A percentile compares a stretch with the other conserved stretches of the same genome.
Conservation (phyloP, 106 monocot species). For the Dactylorhiza incarnata region DNA sequence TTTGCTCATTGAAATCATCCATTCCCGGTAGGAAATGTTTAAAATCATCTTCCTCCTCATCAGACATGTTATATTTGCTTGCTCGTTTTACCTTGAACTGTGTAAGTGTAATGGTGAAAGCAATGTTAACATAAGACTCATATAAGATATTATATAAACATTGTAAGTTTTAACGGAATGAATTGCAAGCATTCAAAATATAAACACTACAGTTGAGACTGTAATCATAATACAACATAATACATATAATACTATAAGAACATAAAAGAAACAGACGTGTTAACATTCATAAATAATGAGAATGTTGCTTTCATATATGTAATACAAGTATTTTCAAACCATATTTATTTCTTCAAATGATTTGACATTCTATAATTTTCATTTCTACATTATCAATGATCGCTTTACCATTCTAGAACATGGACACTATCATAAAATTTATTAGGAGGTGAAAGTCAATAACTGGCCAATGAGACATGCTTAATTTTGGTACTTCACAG, state of each 20-base stretch:
- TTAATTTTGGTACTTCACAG: background rate
- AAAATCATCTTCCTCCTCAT: conserved; percentile 56
- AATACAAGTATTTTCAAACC: background rate
- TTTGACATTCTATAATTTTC: background rate
- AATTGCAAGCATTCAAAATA: background rate
- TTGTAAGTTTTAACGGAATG: background rate
- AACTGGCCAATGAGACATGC: background rate
- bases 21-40: conserved; percentile 16
- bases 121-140: background rate
- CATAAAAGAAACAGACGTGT: background rate
- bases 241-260: no score
- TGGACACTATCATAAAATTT: background rate
- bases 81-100: conserved; percentile 66
- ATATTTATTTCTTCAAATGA: background rate
- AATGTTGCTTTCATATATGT: background rate
- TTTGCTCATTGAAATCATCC: conserved; percentile 89
- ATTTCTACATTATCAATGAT: background rate
- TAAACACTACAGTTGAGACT: background rate
- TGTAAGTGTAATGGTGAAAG: background rate
- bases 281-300: background rate
- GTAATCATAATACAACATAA: background rate
- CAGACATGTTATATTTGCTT: conserved; percentile 72
- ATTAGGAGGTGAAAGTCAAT: background rate
- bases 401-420: background rate
- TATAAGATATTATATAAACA: background rate